These are phyloP conservation scores for Coemansia sp. DNA, from an alignment of 192 early-diverging fungal species.

Conservation along the genomic window DNA sequence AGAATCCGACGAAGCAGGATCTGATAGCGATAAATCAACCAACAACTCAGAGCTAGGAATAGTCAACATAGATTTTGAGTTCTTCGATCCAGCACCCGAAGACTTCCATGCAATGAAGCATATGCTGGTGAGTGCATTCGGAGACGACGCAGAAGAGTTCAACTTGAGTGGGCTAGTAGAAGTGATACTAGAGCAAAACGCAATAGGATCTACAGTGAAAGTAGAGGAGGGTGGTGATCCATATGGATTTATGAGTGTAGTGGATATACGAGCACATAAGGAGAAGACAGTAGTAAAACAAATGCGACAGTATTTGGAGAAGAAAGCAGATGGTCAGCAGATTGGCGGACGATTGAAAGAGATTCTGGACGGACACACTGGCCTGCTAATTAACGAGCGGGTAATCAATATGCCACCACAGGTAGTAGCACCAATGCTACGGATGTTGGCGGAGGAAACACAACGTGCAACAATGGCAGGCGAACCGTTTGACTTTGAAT, in stretches of 20 bases:
- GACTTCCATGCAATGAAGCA: conserved; percentile 93
- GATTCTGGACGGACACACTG: conserved; percentile 53
- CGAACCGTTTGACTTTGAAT: conserved; percentile 76
- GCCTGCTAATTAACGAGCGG: conserved; percentile 79
- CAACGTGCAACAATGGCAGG: conserved; percentile 68
- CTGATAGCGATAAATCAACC: not conserved
- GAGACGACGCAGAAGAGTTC: conserved; percentile 76
- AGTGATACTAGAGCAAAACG: conserved; percentile 70
- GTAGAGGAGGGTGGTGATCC: conserved; percentile 75
- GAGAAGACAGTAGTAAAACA: conserved; percentile 55
- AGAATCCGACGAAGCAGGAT: conserved; percentile 7
- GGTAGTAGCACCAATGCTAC: conserved; percentile 86
- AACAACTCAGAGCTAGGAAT: conserved; percentile 13
- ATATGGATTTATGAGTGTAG: conserved; percentile 79
- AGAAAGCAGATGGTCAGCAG: conserved; percentile 54
- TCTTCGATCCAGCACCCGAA: conserved; percentile 81
- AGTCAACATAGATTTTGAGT: conserved; percentile 94
- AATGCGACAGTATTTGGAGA: conserved; percentile 63
- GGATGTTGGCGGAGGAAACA: conserved; percentile 83
- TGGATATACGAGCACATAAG: conserved; percentile 68
- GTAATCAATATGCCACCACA: conserved; percentile 97
- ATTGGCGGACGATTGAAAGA: conserved; percentile 5
- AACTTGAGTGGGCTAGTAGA: conserved; percentile 77
- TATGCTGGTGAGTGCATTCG: conserved; percentile 76
- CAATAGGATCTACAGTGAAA: conserved; percentile 87